Conservation (phyloP, 139 green algal species). For the Chlamydomonas incerta region DNA sequence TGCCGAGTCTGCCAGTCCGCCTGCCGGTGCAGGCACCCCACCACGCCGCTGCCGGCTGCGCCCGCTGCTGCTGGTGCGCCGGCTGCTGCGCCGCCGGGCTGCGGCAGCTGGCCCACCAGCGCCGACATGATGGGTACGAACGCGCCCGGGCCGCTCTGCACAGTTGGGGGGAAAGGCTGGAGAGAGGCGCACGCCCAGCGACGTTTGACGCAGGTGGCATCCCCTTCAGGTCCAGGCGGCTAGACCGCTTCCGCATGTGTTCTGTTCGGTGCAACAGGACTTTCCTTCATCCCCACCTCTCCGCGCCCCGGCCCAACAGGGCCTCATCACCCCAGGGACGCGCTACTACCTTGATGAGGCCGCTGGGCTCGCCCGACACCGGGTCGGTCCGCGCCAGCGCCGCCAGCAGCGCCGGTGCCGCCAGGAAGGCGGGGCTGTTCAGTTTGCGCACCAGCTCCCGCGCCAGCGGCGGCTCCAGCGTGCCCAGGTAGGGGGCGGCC, state of each 20-base stretch:
- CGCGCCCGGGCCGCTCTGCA: constrained; percentile 41
- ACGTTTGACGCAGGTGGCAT: no score
- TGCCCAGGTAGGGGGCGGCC: constrained; percentile 49
- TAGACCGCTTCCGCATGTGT: no score
- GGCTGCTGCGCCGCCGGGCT: background rate
- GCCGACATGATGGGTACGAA: constrained; percentile 52
- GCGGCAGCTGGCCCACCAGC: constrained; percentile 44
- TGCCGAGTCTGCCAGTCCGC: constrained; percentile 55
- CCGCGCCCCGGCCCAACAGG: no score
- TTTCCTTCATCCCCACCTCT: no score
- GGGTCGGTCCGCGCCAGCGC: constrained; percentile 48
- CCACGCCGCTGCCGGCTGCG: constrained; percentile 35
- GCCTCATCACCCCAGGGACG: no score
- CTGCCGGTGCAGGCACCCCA: constrained; percentile 35
- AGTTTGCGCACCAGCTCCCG: constrained; percentile 55
- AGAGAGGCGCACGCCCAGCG: no score
- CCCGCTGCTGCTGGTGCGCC: constrained; percentile 2
- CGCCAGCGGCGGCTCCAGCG: constrained; percentile 46
- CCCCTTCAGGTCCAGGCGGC: no score
- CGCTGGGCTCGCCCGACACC: constrained; percentile 1
- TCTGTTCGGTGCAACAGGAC: no score
- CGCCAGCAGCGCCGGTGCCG: constrained; percentile 40
- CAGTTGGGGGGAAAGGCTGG: no score
- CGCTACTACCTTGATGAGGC: constrained; percentile 49
- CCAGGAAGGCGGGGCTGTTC: constrained; percentile 46